Evolutionary conservation across 2,329 filamentous ascomycete species (phyloP), one percentile per base, ranked within the genome.

Genomic region (Amauroascus verrucosus): DNA sequence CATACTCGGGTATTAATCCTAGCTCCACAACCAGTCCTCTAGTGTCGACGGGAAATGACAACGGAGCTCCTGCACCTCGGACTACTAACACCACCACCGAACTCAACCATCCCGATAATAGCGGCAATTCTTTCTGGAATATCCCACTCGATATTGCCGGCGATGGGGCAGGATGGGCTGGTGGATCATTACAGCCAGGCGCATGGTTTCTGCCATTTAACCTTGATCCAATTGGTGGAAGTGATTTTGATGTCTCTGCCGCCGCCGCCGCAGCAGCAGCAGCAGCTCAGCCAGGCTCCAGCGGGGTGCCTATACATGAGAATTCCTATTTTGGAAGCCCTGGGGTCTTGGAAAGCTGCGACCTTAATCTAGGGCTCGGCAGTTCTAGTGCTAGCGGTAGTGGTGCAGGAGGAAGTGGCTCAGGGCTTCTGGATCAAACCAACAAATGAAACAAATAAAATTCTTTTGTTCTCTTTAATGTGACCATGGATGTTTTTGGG

Each of bases 161-260:
- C 38, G 65, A 64, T 3, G 1, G 68, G 64, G 3, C 63, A 28
- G 47, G 47, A 9, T 56, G 57, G 57, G 18, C 64, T 5, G 67
- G 66, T 46, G 69, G 70, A 40, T 69, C 65, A 54, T 66, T 69
- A 52, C 69, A 71, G 41, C 68, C 69, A 44, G 84, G 83, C 50
- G 87, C 86, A 4, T 97, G 90, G 87, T 95, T 94, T 67, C 83
- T 95, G 74, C 88, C 90, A 1, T 95, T 95, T 70, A 94, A 95
- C 65, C 82, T 95, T 70, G 86, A 93, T 55, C 86, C 88, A 3
- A 54, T 68, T 16, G 60, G 64, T 20, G 44, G 44, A 8, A 54
- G 51, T n/a, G 28, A 46, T n/a, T 33, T 58, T 16, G 54, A 54
- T 24, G 28, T 56, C 14, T 51, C 38, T n/a, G 49, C 49, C 14